Base-by-base conservation (phyloP, 163 green algal species). In the Chlorella variabilis region DNA sequence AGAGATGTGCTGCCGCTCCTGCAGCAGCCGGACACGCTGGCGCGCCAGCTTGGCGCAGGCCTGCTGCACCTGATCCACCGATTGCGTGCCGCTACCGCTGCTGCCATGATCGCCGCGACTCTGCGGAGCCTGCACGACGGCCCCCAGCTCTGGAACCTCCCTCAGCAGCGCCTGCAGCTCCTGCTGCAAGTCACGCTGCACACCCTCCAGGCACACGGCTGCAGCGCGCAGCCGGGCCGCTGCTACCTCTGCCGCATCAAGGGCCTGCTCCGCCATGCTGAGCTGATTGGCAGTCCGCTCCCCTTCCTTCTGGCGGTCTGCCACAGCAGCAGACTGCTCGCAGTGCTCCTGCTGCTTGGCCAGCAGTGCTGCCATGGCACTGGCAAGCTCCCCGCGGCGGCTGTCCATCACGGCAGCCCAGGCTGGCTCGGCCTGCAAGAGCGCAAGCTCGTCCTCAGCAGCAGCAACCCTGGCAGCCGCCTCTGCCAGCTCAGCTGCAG, bases 101-200 rank as follows among this genome's bases (percentile, higher is more conserved):
- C n/a, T 27, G 45, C 13, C 17, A 9, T 1, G 4, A 4, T 11
- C 63, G 1, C 5, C 4, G 1, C 25, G 59, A 4, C 66, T 23
- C 45, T 11, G 45, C 45, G 45, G 11, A 54, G 13, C 18, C 31
- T 77, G 69, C 29, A 71, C 36, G 23, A 58, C 56, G 27, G 41
- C 20, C 9, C 13, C 38, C 73, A 80, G 73, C 58, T 80, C 73
- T 0, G 58, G 73, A 27, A 80, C 58, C 56, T 80, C 73, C 1
- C 1, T 34, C 6, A 80, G 17, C 27, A 80, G 73, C 4, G 3
- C 18, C 0, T 45, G 38, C 27, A 80, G 73, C 73, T 80, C 67
- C 33, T 54, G 31, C 75, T 75, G 49, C n/a, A 82, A 25, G 20
- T 65, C 67, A 5, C 2, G 17, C 66, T 42, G 33, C 25, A 54